These are phyloP conservation scores for Marasmius oreades DNA, from an alignment of 1,284 basidiomycete species.

Conservation along the genomic window DNA sequence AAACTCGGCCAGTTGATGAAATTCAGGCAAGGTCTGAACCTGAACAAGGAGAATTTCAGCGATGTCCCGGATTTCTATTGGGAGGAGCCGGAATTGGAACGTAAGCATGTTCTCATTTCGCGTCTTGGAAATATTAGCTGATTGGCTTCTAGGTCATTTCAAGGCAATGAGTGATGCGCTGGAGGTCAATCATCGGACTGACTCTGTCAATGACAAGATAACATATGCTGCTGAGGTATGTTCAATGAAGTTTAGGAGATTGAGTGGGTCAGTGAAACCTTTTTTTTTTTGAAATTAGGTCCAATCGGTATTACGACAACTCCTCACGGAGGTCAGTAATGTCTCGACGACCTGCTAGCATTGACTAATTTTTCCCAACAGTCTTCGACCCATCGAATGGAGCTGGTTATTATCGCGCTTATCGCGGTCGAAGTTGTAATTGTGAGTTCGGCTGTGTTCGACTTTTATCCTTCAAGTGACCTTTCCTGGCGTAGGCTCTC, in stretches of 20 bases:
- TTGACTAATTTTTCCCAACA: conserved; percentile 26
- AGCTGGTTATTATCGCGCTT: conserved; percentile 85
- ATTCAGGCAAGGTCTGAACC: conserved; percentile 84
- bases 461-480: neutral
- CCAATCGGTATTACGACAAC: conserved; percentile 70
- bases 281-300: too few species aligned
- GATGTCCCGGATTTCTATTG: conserved; percentile 91
- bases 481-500: conserved; percentile 43
- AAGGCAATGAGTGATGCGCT: conserved; percentile 77
- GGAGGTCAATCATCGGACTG: conserved; percentile 78
- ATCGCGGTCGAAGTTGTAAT: conserved; percentile 90
- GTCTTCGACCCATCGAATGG: conserved; percentile 87
- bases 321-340: conserved; percentile 67
- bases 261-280: too few species aligned
- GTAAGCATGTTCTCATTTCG: conserved; percentile 33
- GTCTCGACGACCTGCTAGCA: conserved; percentile 5
- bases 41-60: conserved; percentile 84
- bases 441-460: conserved; percentile 43
- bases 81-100: conserved; percentile 85
- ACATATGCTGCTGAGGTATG: conserved; percentile 86
- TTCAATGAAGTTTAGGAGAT: too few species aligned
- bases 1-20: conserved; percentile 87
- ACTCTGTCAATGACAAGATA: conserved; percentile 86
- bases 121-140: neutral
- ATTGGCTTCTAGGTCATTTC: conserved; percentile 62